These are phyloP conservation scores for Rhodotorula graminis DNA, from an alignment of 768 basidiomycete genomes.

Conservation along the genomic window DNA sequence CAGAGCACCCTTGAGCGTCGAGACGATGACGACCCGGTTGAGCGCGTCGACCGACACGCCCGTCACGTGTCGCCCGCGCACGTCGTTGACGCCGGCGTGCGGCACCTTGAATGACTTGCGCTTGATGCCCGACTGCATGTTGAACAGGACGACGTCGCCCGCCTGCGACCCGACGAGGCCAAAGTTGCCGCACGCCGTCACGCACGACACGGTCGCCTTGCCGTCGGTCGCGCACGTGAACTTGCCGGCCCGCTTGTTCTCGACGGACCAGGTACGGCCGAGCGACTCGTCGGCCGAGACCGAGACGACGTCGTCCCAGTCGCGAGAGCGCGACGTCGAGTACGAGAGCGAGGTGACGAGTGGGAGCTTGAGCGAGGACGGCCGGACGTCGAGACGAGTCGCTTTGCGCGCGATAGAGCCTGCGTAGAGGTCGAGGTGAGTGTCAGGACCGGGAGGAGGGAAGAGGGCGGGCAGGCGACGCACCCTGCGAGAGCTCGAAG, in stretches of 20 bases:
- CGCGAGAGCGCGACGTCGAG: conserved; percentile 70
- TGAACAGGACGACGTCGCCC: conserved; percentile 83
- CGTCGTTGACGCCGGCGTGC: conserved; percentile 46
- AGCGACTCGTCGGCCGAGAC: conserved; percentile 75
- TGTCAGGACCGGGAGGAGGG: not conserved
- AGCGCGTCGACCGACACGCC: conserved; percentile 81
- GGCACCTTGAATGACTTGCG: conserved; percentile 62
- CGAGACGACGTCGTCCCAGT: conserved; percentile 98
- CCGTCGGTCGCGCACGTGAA: conserved; percentile 60
- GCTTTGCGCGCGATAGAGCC: conserved; percentile 81
- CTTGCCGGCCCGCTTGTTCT: conserved; percentile 74
- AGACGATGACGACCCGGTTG: conserved; percentile 73
- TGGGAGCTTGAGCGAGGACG: conserved; percentile 77
- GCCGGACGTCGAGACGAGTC: conserved; percentile 66
- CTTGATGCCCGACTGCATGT: conserved; percentile 88
- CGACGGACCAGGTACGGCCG: conserved; percentile 82
- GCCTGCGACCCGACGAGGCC: conserved; percentile 77
- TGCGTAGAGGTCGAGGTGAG: conserved; percentile 42
- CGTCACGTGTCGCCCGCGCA: conserved; percentile 59
- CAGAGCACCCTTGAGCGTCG: conserved; percentile 80
- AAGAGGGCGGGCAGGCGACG: not conserved
- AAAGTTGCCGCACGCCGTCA: conserved; percentile 94
- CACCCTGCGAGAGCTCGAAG: conserved; percentile 90
- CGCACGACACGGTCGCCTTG: conserved; percentile 62
- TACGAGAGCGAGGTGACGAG: conserved; percentile 71